Evolutionary conservation across 352 stramenopile species (phyloP).

Genomic region (Globisporangium perplexum): DNA sequence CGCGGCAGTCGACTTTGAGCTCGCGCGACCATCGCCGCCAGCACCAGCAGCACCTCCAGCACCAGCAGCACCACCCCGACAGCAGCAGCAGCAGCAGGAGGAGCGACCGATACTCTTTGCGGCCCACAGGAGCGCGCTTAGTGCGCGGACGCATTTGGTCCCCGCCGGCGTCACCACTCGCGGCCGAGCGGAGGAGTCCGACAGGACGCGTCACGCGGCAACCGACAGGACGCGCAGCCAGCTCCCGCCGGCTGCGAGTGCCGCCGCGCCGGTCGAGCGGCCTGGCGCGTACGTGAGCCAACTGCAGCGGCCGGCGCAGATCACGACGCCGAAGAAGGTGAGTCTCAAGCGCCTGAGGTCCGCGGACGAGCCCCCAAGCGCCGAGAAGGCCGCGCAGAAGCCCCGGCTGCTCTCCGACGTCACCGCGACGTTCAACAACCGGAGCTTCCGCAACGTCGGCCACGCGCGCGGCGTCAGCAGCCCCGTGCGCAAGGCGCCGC

Average conservation of each 20-base stretch:
- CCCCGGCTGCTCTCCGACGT: slow-evolving; percentile 31
- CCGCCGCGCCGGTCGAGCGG: slow-evolving; percentile 11
- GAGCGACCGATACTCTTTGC: not conserved
- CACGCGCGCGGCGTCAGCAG: slow-evolving; percentile 10
- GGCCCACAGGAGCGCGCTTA: not conserved
- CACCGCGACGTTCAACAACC: slow-evolving; percentile 17
- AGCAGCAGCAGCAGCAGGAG: slow-evolving; percentile 1
- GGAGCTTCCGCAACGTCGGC: slow-evolving; percentile 15
- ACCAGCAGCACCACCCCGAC: too few species aligned
- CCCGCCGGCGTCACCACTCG: too few species aligned
- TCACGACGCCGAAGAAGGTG: slow-evolving; percentile 52
- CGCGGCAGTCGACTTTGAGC: slow-evolving; percentile 31
- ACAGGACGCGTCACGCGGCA: slow-evolving; percentile 19
- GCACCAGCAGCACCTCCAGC: too few species aligned
- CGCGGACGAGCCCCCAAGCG: slow-evolving; percentile 32
- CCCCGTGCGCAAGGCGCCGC: slow-evolving; percentile 7
- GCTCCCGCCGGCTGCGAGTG: slow-evolving; percentile 6
- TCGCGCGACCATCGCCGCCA: slow-evolving; percentile 19
- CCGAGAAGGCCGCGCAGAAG: slow-evolving; percentile 51
- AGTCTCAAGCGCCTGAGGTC: slow-evolving; percentile 46
- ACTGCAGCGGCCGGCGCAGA: slow-evolving; percentile 30
- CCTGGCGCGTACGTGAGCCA: slow-evolving; percentile 23
- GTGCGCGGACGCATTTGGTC: too few species aligned
- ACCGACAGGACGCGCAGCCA: slow-evolving; percentile 22
- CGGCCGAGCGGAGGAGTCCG: not conserved